Evolutionary conservation across 2,329 filamentous ascomycete genomes (phyloP).

Genomic region (Blastomyces gilchristii): DNA sequence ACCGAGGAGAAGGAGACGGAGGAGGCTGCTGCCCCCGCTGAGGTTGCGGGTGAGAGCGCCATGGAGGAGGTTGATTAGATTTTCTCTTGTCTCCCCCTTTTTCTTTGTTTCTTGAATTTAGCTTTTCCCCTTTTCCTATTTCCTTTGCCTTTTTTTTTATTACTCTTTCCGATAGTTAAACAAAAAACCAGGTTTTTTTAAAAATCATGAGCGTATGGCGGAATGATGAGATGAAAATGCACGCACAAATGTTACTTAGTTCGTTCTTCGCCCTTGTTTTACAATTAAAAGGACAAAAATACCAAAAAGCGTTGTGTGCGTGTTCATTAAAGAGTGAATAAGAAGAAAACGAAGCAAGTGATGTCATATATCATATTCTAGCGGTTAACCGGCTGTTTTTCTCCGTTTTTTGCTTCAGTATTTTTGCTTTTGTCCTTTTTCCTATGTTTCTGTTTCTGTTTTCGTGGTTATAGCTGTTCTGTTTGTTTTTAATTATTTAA

Average conservation of each 20-base stretch:
- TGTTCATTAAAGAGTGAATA: no score
- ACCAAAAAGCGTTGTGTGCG: background rate
- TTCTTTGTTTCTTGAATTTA: background rate
- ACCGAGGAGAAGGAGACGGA: conserved; percentile 48
- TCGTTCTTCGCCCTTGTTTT: no score
- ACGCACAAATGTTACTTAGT: background rate
- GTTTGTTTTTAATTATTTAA: no score
- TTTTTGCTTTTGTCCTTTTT: no score
- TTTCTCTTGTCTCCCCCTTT: background rate
- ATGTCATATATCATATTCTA: no score
- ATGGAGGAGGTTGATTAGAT: conserved; percentile 99
- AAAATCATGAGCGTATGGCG: conserved; percentile 1
- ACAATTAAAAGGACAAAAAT: conserved; percentile 2
- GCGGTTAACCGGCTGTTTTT: no score
- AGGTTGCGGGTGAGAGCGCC: conserved; percentile 70
- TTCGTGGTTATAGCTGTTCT: no score
- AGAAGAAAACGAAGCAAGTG: no score
- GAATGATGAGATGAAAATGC: conserved; percentile 4
- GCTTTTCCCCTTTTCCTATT: background rate
- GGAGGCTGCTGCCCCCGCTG: conserved; percentile 51
- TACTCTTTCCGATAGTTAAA: background rate
- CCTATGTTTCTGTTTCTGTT: no score
- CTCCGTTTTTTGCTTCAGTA: no score
- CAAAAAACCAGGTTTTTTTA: background rate
- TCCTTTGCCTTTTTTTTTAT: background rate